A percentile compares a stretch with the other conserved stretches of the same genome.
phyloP scores from a whole-genome alignment of 305 asterid species.

The Fraxinus nigra region DNA sequence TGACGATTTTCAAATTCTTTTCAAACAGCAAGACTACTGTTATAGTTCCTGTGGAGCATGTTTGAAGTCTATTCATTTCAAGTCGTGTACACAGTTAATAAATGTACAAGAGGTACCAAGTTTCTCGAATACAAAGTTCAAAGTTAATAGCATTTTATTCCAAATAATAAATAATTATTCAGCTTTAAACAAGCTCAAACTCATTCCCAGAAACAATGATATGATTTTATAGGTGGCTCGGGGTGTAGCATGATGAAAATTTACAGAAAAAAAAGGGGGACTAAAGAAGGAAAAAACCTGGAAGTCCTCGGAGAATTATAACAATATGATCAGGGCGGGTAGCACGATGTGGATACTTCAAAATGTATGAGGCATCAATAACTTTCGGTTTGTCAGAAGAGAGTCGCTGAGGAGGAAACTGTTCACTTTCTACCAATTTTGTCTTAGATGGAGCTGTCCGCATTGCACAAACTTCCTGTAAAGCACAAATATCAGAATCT shows the following conservation, averaged over 20 bases:
- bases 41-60: background rate
- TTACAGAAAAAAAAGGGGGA: background rate
- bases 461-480: slow-evolving; percentile 43
- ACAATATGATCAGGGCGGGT: slow-evolving; percentile 92
- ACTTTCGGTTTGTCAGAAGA: slow-evolving; percentile 52
- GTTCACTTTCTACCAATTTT: slow-evolving; percentile 46
- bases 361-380: slow-evolving; percentile 74
- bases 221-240: background rate
- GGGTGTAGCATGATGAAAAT: background rate
- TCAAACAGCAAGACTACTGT: background rate
- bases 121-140: background rate
- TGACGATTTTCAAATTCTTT: background rate
- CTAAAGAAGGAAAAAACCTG: slow-evolving; percentile 48
- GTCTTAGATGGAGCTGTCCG: slow-evolving; percentile 46
- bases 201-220: background rate
- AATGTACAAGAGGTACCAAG: background rate
- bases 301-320: slow-evolving; percentile 89
- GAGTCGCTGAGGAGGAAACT: slow-evolving; percentile 35
- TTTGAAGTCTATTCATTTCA: slow-evolving; percentile 3
- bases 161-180: background rate
- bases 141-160: background rate
- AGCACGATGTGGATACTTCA: slow-evolving; percentile 83
- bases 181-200: background rate
- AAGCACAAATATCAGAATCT: slow-evolving; percentile 23
- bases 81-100: background rate